phyloP scores from a whole-genome alignment of 2,329 filamentous ascomycete genomes.

The Fusarium ambrosium region DNA sequence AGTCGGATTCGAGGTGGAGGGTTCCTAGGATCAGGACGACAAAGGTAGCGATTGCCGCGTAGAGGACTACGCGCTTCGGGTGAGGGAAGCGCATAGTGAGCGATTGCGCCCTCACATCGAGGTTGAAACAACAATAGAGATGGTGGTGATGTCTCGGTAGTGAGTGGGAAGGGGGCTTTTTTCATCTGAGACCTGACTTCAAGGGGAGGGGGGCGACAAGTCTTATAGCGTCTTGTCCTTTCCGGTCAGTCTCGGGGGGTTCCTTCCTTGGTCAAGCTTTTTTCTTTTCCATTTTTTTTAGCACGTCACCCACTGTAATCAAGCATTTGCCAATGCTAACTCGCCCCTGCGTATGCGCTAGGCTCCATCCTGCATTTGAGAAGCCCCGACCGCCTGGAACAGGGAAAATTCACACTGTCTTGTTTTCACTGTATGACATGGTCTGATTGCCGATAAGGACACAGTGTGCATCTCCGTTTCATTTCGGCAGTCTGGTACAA shows the following conservation, averaged over 20 bases:
- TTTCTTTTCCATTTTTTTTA: not conserved
- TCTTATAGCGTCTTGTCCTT: not conserved
- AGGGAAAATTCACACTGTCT: not conserved
- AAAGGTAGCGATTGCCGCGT: slow-evolving; percentile 21
- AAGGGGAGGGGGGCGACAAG: not conserved
- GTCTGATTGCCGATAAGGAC: not conserved
- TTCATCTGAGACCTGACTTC: not conserved
- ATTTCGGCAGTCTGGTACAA: not conserved
- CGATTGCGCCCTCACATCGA: slow-evolving; percentile 7
- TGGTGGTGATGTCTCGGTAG: not conserved
- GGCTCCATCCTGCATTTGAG: not conserved
- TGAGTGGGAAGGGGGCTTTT: not conserved
- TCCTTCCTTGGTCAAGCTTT: not conserved
- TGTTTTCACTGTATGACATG: not conserved
- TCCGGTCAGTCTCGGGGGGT: not conserved
- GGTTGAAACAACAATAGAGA: not conserved
- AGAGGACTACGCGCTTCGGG: slow-evolving; percentile 35
- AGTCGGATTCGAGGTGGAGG: slow-evolving; percentile 16
- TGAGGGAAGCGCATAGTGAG: slow-evolving; percentile 27
- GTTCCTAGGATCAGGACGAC: slow-evolving; percentile 26
- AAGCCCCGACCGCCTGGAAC: not conserved
- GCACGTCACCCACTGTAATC: not conserved
- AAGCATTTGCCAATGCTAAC: slow-evolving; percentile 1
- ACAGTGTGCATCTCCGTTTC: not conserved
- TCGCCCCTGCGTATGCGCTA: not conserved